Evolutionary conservation across 2,329 filamentous ascomycete genomes (phyloP).

Genomic region (Fusarium ambrosium): DNA sequence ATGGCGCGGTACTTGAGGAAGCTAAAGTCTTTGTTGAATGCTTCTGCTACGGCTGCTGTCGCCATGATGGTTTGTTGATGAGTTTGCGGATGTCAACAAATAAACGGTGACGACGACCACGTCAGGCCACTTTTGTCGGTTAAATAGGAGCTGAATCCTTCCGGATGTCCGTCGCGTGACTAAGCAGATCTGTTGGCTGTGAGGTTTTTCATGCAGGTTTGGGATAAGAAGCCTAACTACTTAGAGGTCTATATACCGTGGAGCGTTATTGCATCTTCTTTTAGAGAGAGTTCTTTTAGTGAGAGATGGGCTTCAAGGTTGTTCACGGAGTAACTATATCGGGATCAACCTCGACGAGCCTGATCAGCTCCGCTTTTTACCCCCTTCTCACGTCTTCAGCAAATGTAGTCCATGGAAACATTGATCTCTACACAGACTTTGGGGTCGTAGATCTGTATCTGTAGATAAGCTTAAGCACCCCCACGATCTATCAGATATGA

Average conservation of each 20-base stretch:
- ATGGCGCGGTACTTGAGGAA: constrained; percentile 23
- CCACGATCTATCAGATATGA: not conserved
- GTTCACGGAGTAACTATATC: not conserved
- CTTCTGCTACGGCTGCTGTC: not conserved
- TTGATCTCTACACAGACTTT: not conserved
- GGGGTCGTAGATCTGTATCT: not conserved
- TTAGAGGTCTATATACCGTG: not conserved
- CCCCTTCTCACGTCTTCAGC: not conserved
- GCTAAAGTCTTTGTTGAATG: constrained; percentile 6
- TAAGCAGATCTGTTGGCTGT: not conserved
- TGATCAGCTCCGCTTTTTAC: not conserved
- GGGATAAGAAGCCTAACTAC: not conserved
- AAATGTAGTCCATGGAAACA: not conserved
- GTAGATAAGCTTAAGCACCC: not conserved
- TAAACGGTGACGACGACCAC: not conserved
- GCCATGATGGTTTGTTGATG: not conserved
- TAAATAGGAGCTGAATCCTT: constrained; percentile 8
- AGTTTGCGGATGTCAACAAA: not conserved
- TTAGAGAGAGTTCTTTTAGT: not conserved
- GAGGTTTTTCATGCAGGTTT: not conserved
- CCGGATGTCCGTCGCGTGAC: not conserved
- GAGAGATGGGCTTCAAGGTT: not conserved
- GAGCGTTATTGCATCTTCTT: not conserved
- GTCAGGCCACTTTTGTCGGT: not conserved
- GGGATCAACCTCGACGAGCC: not conserved